phyloP scores from a whole-genome alignment of 768 basidiomycete species.

The Fomitopsis pulvina region DNA sequence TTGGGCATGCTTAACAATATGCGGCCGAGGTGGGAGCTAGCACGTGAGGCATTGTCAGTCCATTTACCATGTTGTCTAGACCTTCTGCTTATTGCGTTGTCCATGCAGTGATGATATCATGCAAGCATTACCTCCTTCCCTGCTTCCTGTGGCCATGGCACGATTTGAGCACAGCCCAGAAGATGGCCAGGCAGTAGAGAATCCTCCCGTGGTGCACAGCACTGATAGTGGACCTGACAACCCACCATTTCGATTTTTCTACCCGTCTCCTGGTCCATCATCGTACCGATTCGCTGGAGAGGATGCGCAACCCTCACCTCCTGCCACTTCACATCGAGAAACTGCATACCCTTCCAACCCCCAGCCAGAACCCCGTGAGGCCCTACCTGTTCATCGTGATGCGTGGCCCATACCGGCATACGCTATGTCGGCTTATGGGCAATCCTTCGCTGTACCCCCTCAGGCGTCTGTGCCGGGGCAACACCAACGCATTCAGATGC shows the following conservation, averaged over 20 bases:
- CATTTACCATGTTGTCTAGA: background rate
- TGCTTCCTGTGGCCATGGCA: background rate
- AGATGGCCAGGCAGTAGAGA: background rate
- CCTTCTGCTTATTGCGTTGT: background rate
- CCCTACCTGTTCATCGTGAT: background rate
- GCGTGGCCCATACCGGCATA: background rate
- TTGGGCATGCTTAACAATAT: conserved; percentile 14
- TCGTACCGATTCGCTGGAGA: background rate
- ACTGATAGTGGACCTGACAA: background rate
- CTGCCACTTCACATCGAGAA: background rate
- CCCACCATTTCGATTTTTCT: background rate
- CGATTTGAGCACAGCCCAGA: background rate
- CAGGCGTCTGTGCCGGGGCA: background rate
- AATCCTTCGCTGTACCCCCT: background rate
- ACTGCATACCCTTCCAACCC: background rate
- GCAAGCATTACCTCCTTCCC: conserved; percentile 8
- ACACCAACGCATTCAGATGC: background rate
- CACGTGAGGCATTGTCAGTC: conserved; percentile 16
- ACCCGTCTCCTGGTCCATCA: background rate
- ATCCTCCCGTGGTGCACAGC: background rate
- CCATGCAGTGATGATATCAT: conserved; percentile 11
- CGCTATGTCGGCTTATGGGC: background rate
- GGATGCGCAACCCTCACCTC: background rate
- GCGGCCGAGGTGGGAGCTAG: conserved; percentile 15
- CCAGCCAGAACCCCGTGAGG: background rate